Evolutionary conservation across 208 protist genomes (phyloP).

Genomic region (Crithidia brevicula): DNA sequence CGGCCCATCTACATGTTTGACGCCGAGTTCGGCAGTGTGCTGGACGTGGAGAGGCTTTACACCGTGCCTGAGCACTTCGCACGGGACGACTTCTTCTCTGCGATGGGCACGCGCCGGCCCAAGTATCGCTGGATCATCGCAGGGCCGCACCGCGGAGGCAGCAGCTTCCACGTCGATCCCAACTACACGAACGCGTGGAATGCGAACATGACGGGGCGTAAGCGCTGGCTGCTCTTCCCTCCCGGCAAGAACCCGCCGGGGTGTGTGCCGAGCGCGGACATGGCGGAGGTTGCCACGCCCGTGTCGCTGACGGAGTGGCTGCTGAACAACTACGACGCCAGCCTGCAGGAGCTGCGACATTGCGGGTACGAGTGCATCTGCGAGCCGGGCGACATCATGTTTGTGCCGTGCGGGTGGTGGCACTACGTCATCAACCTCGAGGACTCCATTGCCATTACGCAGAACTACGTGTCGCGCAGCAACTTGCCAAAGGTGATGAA

Average conservation of each 20-base stretch:
- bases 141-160: conserved; percentile 80
- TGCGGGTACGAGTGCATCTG: conserved; percentile 86
- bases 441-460: conserved; percentile 86
- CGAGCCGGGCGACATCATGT: conserved; percentile 90
- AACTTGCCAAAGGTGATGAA: conserved; percentile 82
- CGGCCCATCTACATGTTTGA: conserved; percentile 94
- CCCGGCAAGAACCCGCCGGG: conserved; percentile 72
- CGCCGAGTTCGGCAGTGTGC: conserved; percentile 72
- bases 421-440: conserved; percentile 92
- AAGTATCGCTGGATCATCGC: conserved; percentile 92
- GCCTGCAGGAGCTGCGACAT: conserved; percentile 57
- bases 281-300: conserved; percentile 85
- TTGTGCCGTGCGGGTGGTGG: conserved; percentile 92
- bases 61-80: conserved; percentile 83
- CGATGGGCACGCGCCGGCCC: conserved; percentile 65
- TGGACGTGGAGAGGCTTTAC: conserved; percentile 68
- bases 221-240: conserved; percentile 91
- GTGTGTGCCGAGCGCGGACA: conserved; percentile 78
- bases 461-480: conserved; percentile 88
- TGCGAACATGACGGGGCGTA: conserved; percentile 85
- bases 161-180: conserved; percentile 91
- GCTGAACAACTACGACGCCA: conserved; percentile 85
- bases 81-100: conserved; percentile 85
- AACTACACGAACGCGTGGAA: conserved; percentile 92
- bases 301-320: conserved; percentile 92